Evolutionary conservation across 2,329 filamentous ascomycete species (phyloP), one percentile per base, ranked within the genome.

Genomic region (Alternaria metachromatica): DNA sequence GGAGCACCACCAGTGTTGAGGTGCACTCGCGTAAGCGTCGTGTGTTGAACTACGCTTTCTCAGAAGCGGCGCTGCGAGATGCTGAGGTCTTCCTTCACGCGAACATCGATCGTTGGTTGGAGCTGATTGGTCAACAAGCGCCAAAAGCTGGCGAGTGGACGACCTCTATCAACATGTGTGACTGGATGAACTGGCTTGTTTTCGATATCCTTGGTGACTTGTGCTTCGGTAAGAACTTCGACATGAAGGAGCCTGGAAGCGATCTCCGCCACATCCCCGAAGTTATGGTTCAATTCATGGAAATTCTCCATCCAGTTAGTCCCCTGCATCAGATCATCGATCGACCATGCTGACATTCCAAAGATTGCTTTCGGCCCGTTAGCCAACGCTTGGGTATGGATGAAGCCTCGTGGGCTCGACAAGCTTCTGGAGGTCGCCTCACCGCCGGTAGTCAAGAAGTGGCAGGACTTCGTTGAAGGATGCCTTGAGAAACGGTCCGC

Each of bases 181-280:
- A 71, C 25, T 69, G 63, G 60, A 58, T 70, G 41, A 70, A 78
- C 43, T 82, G 75, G 63, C 73, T 84, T 37, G 76, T 80, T 20
- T 81, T 84, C 63, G 83, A 85, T 57, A 79, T 85, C 51, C 82
- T 85, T 68, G 81, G 81, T 25, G 81, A 83, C 55, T 69, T 82
- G 10, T 78, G 75, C 58, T 79, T 81, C 62, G 79, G 78, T 10
- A 75, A 79, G 61, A 66, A 72, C 30, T 80, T 82, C 64, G 67
- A 73, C 48, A 78, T 80, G 76, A 74, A 73, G 43, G 71, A 73
- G 46, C 60, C 60, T 18, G 63, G 58, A 13, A 74, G 65, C 58
- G 56, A 69, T 18, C 60, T 72, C 3, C 66, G 66, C n/a, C 65
- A 74, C 28, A 63, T 73, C 13, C 66, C 69, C 6, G 66, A 73